These are phyloP conservation scores for Saussurea involucrata DNA, from an alignment of 129 eudicot species.

Conservation along the genomic window DNA sequence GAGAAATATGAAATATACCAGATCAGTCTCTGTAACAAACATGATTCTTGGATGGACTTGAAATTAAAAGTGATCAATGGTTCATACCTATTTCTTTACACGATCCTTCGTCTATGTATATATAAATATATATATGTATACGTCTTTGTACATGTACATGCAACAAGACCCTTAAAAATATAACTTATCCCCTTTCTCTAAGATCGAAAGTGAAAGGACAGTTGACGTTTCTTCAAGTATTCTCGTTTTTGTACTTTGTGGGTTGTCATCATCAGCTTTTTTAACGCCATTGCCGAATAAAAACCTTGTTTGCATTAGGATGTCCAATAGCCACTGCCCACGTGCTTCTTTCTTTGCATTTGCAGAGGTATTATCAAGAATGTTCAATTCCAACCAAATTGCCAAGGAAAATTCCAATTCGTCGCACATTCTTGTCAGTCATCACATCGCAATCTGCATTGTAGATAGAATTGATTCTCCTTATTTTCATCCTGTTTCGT, in stretches of 20 bases:
- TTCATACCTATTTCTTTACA: too few species aligned
- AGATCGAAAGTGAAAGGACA: slow-evolving; percentile 15
- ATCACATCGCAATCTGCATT: slow-evolving; percentile 11
- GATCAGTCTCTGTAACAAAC: too few species aligned
- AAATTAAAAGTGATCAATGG: too few species aligned
- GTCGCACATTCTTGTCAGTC: slow-evolving; percentile 24
- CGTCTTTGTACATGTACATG: too few species aligned
- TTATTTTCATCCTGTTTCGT: not conserved
- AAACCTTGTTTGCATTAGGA: slow-evolving; percentile 10
- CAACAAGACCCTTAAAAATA: not conserved
- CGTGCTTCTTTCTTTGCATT: not conserved
- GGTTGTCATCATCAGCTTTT: not conserved
- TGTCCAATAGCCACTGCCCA: too few species aligned
- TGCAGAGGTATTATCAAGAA: slow-evolving; percentile 11
- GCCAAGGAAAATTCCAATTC: slow-evolving; percentile 13
- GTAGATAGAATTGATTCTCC: slow-evolving; percentile 1
- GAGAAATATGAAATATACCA: too few species aligned
- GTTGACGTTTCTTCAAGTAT: slow-evolving; percentile 21
- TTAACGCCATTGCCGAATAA: slow-evolving; percentile 7
- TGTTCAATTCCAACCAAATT: not conserved
- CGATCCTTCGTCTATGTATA: too few species aligned
- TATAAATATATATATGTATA: too few species aligned
- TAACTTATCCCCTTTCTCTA: not conserved
- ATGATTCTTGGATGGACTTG: too few species aligned
- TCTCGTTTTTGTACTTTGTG: slow-evolving; percentile 13